Conservation (phyloP, 352 stramenopile genomes). For the Saprolegnia diclina region DNA sequence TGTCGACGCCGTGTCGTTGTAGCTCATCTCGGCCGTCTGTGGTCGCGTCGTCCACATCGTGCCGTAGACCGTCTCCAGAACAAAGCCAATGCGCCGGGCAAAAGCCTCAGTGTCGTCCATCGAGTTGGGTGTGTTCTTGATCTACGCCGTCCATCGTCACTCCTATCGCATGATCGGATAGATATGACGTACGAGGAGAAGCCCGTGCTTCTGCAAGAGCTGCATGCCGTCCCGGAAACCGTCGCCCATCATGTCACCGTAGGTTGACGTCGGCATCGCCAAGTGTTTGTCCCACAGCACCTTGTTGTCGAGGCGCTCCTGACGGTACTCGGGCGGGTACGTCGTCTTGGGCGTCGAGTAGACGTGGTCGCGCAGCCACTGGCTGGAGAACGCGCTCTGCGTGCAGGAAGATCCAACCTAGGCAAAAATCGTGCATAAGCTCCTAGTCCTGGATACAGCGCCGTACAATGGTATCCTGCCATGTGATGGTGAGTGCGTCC, state of each 20-base stretch:
- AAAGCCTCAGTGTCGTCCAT: slow-evolving; percentile 82
- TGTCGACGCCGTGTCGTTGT: slow-evolving; percentile 86
- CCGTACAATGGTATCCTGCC: slow-evolving; percentile 47
- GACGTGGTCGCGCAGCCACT: slow-evolving; percentile 72
- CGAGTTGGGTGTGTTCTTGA: slow-evolving; percentile 52
- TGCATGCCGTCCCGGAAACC: slow-evolving; percentile 37
- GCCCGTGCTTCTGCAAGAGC: slow-evolving; percentile 62
- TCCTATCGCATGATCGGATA: too few species aligned
- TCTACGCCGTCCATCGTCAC: slow-evolving; percentile 14
- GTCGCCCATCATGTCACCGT: slow-evolving; percentile 38
- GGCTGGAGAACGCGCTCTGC: slow-evolving; percentile 54
- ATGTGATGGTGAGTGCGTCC: slow-evolving; percentile 47
- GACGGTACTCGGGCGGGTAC: slow-evolving; percentile 54
- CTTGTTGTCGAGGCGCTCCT: slow-evolving; percentile 46
- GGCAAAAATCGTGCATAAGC: not conserved
- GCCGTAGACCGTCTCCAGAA: slow-evolving; percentile 83
- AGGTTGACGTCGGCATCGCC: slow-evolving; percentile 45
- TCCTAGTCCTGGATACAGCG: slow-evolving; percentile 10
- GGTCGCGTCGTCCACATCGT: slow-evolving; percentile 87
- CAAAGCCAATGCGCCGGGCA: slow-evolving; percentile 74
- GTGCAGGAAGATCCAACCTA: slow-evolving; percentile 51
- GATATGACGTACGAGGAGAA: slow-evolving; percentile 38
- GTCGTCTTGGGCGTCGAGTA: slow-evolving; percentile 39
- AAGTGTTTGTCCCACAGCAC: slow-evolving; percentile 49
- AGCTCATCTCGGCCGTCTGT: slow-evolving; percentile 51